Evolutionary conservation across 2,329 filamentous ascomycete genomes (phyloP).

Genomic region (Xylogone sp.): DNA sequence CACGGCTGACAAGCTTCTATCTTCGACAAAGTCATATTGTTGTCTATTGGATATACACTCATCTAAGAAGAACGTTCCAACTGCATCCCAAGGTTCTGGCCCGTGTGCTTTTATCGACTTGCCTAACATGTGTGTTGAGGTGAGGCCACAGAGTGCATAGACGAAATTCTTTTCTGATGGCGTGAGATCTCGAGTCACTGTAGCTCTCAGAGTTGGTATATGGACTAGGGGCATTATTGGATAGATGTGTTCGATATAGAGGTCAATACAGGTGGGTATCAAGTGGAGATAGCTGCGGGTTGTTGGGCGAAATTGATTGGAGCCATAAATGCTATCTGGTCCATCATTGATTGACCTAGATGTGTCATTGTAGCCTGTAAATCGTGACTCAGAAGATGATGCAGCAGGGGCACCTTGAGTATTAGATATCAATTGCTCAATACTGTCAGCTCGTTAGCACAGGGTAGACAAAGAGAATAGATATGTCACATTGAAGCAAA

Average conservation of each 20-base stretch:
- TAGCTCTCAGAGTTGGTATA: conserved; percentile 49
- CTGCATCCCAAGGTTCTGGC: conserved; percentile 40
- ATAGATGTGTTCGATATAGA: conserved; percentile 59
- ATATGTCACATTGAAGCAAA: no score
- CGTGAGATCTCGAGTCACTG: conserved; percentile 38
- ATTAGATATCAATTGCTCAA: conserved; percentile 22
- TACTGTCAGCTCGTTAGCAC: conserved; percentile 7
- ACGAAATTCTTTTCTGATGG: conserved; percentile 40
- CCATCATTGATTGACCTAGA: conserved; percentile 34
- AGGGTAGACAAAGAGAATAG: background rate
- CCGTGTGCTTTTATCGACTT: conserved; percentile 36
- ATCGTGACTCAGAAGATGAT: conserved; percentile 8
- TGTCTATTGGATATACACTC: conserved; percentile 54
- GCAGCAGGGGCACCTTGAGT: conserved; percentile 12
- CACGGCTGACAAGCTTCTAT: conserved; percentile 49
- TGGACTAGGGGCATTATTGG: conserved; percentile 61
- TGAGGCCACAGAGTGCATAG: conserved; percentile 55
- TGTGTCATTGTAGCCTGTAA: conserved; percentile 16
- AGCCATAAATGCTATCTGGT: conserved; percentile 30
- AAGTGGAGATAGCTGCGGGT: conserved; percentile 43
- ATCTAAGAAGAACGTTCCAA: conserved; percentile 53
- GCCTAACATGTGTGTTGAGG: conserved; percentile 46
- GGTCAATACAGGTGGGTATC: conserved; percentile 54
- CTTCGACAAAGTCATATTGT: conserved; percentile 54
- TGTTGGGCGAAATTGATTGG: conserved; percentile 39